Conservation (phyloP, 2,329 filamentous ascomycete species). For the Epichloe coenophiala region DNA sequence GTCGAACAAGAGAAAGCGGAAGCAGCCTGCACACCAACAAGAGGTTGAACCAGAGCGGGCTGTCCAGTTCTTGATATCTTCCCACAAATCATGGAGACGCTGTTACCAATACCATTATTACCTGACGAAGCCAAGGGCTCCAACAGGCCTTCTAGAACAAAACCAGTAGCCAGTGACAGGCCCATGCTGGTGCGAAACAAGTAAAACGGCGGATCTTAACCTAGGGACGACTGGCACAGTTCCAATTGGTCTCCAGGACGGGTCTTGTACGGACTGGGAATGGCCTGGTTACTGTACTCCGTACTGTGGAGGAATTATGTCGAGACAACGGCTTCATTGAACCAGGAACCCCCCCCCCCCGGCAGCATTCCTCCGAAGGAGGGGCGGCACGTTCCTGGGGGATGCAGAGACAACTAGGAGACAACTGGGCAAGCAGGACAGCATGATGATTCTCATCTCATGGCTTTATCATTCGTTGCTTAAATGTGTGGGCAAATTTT, state of each 20-base stretch:
- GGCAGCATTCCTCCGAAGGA: neutral
- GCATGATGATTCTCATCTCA: too few species aligned
- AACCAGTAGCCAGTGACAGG: slow-evolving; percentile 1
- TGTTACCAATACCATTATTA: neutral
- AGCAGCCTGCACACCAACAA: neutral
- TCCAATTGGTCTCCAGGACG: neutral
- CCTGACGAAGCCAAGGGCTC: neutral
- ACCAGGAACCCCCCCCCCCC: too few species aligned
- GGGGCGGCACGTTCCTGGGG: neutral
- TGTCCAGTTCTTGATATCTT: slow-evolving; percentile 1
- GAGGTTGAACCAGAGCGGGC: neutral
- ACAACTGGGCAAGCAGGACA: too few species aligned
- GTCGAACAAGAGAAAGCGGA: neutral
- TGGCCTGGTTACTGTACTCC: too few species aligned
- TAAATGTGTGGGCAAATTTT: too few species aligned
- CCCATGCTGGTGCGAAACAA: slow-evolving; percentile 4
- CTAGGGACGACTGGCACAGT: neutral
- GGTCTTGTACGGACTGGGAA: too few species aligned
- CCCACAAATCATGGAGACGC: slow-evolving; percentile 5
- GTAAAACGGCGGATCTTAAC: neutral
- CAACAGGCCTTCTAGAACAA: slow-evolving; percentile 4
- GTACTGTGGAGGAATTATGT: too few species aligned
- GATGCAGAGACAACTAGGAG: too few species aligned
- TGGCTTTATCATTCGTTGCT: too few species aligned
- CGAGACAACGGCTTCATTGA: too few species aligned